Evolutionary conservation across 768 basidiomycete species (phyloP).

Genomic region (Omphalotus guepiniiformis): DNA sequence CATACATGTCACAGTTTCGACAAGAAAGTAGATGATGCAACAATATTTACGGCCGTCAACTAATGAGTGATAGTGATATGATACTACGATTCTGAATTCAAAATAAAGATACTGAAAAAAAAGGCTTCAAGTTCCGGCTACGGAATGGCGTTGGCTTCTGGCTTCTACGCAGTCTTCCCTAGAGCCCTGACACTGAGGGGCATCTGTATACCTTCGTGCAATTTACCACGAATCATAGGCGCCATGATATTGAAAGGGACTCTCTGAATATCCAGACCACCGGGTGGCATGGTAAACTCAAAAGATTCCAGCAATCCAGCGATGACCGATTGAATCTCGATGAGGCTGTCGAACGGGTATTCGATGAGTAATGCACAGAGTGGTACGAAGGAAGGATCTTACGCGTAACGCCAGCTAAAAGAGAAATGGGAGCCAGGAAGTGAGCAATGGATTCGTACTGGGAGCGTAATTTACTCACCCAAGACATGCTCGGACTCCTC

Average conservation of each 20-base stretch:
- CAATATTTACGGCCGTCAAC: no score
- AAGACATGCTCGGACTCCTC: slow-evolving; percentile 13
- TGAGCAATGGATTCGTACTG: background rate
- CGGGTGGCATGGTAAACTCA: slow-evolving; percentile 29
- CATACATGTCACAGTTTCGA: no score
- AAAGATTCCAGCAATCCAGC: slow-evolving; percentile 35
- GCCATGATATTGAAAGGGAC: background rate
- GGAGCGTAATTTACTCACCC: slow-evolving; percentile 9
- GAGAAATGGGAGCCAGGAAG: background rate
- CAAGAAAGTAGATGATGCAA: no score
- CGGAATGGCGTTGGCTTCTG: no score
- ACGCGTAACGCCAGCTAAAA: slow-evolving; percentile 17
- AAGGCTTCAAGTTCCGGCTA: no score
- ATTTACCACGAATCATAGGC: slow-evolving; percentile 8
- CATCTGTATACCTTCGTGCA: slow-evolving; percentile 5
- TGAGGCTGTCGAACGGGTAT: slow-evolving; percentile 16
- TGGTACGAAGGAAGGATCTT: slow-evolving; percentile 2
- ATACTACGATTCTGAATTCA: no score
- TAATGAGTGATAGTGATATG: no score
- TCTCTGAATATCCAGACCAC: slow-evolving; percentile 2
- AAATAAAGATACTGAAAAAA: no score
- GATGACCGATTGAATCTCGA: slow-evolving; percentile 41
- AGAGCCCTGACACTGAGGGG: no score
- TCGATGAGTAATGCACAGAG: background rate
- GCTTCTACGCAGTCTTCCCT: no score